phyloP scores from a whole-genome alignment of 2,329 filamentous ascomycete genomes.

The Pseudogymnoascus sp. region DNA sequence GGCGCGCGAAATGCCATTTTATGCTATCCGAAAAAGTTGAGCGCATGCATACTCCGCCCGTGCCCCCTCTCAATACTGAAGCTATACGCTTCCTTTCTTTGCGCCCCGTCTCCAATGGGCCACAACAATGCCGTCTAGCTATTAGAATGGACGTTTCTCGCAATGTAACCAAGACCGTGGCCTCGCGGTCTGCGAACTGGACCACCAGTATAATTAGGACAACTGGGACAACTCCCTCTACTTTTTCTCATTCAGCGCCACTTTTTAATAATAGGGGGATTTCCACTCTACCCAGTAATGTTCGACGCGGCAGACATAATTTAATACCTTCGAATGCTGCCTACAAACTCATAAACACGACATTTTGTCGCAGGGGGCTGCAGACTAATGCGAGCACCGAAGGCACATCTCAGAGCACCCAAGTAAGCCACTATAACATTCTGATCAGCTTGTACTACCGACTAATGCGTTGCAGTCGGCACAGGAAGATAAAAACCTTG shows the following conservation, averaged over 20 bases:
- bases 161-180: constrained; percentile 8
- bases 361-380: neutral
- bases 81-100: neutral
- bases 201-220: neutral
- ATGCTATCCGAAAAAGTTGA: constrained; percentile 1
- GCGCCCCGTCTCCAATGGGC: constrained; percentile 3
- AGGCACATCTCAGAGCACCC: neutral
- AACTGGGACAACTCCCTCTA: neutral
- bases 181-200: constrained; percentile 7
- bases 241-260: neutral
- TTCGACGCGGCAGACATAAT: neutral
- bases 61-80: neutral
- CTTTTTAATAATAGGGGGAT: constrained; percentile 2
- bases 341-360: neutral
- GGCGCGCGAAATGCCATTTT: neutral
- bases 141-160: constrained; percentile 9
- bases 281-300: neutral
- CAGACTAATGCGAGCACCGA: neutral
- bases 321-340: neutral
- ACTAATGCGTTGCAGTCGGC: neutral
- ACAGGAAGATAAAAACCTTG: neutral
- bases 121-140: neutral
- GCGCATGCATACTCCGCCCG: neutral
- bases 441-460: neutral
- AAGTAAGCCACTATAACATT: neutral